phyloP scores from a whole-genome alignment of 805 yeast genomes.

The Ogataea trehalophila region DNA sequence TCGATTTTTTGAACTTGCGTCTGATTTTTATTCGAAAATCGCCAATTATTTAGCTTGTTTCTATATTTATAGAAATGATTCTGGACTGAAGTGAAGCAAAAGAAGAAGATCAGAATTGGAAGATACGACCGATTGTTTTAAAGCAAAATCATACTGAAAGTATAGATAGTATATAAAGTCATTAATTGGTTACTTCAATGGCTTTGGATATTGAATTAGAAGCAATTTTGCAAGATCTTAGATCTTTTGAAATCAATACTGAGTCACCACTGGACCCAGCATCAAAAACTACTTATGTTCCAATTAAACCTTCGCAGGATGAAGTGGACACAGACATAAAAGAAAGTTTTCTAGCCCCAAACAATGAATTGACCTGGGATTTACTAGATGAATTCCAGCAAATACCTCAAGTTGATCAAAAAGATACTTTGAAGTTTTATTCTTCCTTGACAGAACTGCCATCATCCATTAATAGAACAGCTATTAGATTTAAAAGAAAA shows the following conservation, averaged over 20 bases:
- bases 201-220: conserved; percentile 7
- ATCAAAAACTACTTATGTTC: conserved; percentile 7
- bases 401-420: conserved; percentile 35
- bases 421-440: conserved; percentile 30
- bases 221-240: conserved; percentile 5
- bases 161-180: too few species aligned
- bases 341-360: conserved; percentile 55
- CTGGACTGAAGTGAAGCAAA: too few species aligned
- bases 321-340: conserved; percentile 22
- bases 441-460: conserved; percentile 55
- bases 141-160: too few species aligned
- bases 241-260: not conserved
- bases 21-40: too few species aligned
- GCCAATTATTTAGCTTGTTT: too few species aligned
- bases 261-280: conserved; percentile 16
- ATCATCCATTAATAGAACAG: conserved; percentile 54
- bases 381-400: conserved; percentile 66
- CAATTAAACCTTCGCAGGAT: conserved; percentile 6
- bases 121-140: too few species aligned
- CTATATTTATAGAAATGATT: too few species aligned
- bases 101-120: too few species aligned
- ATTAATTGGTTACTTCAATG: not conserved
- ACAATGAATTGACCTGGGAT: conserved; percentile 59
- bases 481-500: conserved; percentile 59
- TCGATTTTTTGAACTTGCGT: too few species aligned